Evolutionary conservation across 108 stramenopile species (phyloP).

Genomic region (Conticribra weissflogii): DNA sequence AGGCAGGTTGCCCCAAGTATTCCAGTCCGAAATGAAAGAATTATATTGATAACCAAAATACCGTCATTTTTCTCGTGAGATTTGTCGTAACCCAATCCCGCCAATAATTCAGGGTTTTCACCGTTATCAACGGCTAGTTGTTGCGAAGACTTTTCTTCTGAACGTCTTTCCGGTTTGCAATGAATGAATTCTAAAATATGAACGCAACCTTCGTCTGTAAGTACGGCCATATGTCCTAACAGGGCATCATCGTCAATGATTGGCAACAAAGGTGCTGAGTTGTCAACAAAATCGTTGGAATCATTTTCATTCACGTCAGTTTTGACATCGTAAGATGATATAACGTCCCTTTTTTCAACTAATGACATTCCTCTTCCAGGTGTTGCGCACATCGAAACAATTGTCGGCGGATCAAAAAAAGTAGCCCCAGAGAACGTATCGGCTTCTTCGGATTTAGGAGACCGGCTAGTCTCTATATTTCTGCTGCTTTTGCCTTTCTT

Average conservation of each 20-base stretch:
- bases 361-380: slow-evolving; percentile 22
- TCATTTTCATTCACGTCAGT: neutral
- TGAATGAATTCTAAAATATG: slow-evolving; percentile 35
- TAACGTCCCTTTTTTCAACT: slow-evolving; percentile 10
- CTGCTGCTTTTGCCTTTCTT: slow-evolving; percentile 1
- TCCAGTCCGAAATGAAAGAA: slow-evolving; percentile 30
- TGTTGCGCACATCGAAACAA: slow-evolving; percentile 46
- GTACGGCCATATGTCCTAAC: slow-evolving; percentile 42
- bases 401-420: slow-evolving; percentile 11
- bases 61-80: neutral
- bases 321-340: neutral
- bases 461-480: slow-evolving; percentile 1
- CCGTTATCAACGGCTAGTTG: too few relatives aligned
- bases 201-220: slow-evolving; percentile 32
- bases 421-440: neutral
- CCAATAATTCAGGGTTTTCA: too few relatives aligned
- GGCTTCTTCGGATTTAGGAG: too few relatives aligned
- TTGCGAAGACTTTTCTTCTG: too few relatives aligned
- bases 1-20: slow-evolving; percentile 37
- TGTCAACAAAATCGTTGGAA: neutral
- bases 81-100: neutral
- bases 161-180: too few relatives aligned
- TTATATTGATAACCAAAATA: slow-evolving; percentile 17
- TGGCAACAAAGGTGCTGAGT: neutral
- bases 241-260: slow-evolving; percentile 7